These are phyloP conservation scores for Saitoella complicata DNA, from an alignment of 805 yeast species.

Conservation along the genomic window DNA sequence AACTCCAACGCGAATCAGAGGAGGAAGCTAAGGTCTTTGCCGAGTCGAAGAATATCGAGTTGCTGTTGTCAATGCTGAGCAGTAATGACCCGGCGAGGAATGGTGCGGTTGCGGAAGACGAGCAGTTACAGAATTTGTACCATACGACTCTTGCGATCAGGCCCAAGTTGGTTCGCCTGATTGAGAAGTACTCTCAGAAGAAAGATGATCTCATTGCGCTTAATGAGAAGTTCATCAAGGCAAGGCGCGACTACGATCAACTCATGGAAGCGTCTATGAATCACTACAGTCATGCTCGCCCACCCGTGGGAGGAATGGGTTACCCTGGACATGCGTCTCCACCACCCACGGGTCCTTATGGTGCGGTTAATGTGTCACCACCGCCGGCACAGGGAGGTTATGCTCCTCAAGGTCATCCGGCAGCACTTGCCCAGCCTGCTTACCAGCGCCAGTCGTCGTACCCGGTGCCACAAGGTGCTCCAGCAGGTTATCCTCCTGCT, in stretches of 20 bases:
- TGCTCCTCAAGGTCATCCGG: background rate
- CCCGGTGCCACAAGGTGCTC: background rate
- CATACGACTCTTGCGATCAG: conserved; percentile 58
- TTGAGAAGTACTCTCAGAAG: conserved; percentile 62
- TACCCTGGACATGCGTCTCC: too few species aligned
- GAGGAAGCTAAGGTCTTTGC: conserved; percentile 39
- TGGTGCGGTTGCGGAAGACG: conserved; percentile 31
- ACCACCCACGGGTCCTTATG: too few species aligned
- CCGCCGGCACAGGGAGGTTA: too few species aligned
- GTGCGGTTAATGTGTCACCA: conserved; percentile 13
- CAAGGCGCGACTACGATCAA: conserved; percentile 53
- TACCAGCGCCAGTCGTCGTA: background rate
- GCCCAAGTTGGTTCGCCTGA: conserved; percentile 52
- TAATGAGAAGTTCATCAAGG: conserved; percentile 52
- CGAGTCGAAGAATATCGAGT: conserved; percentile 48
- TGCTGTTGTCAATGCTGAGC: conserved; percentile 41
- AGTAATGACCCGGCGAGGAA: conserved; percentile 20
- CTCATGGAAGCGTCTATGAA: conserved; percentile 38
- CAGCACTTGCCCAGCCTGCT: background rate
- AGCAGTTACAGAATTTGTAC: conserved; percentile 56
- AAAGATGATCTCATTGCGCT: conserved; percentile 62
- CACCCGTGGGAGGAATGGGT: too few species aligned
- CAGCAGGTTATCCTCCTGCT: too few species aligned
- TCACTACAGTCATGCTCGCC: conserved; percentile 3
- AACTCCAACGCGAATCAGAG: conserved; percentile 33